phyloP scores from a whole-genome alignment of 768 basidiomycete genomes.

The Tricholoma sp. region DNA sequence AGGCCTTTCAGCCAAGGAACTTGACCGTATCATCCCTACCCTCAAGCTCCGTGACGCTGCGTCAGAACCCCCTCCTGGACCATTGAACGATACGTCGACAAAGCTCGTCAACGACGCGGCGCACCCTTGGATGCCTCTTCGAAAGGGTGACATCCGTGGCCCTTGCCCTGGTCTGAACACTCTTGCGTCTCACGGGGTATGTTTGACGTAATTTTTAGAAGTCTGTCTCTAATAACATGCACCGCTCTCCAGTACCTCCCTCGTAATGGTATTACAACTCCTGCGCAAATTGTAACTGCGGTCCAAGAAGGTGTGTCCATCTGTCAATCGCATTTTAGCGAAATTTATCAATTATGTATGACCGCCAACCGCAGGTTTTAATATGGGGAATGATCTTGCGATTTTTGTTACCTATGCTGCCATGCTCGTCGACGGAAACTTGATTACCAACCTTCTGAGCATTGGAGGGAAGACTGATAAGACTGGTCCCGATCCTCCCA shows the following conservation, averaged over 20 bases:
- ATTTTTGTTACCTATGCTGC: conserved; percentile 20
- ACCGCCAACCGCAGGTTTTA: conserved; percentile 11
- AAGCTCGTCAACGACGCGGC: not conserved
- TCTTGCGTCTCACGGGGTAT: not conserved
- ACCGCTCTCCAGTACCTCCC: not conserved
- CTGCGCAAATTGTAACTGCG: not conserved
- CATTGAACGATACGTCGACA: not conserved
- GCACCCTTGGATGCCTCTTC: not conserved
- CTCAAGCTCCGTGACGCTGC: not conserved
- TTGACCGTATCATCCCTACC: not conserved
- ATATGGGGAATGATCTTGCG: conserved; percentile 19
- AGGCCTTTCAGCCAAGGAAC: not conserved
- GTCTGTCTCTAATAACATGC: not conserved
- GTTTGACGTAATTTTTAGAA: not conserved
- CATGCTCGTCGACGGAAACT: conserved; percentile 19
- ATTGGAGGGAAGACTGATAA: conserved; percentile 18
- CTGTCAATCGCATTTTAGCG: not conserved
- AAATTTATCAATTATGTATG: not conserved
- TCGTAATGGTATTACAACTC: not conserved
- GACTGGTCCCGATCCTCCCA: conserved; percentile 12
- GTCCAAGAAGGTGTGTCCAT: not conserved
- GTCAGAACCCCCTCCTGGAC: not conserved
- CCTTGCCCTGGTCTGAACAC: not conserved
- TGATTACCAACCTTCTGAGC: conserved; percentile 17
- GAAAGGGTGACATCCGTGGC: not conserved